phyloP scores from a whole-genome alignment of 257 asterid genomes.

The Gentiana dahurica region DNA sequence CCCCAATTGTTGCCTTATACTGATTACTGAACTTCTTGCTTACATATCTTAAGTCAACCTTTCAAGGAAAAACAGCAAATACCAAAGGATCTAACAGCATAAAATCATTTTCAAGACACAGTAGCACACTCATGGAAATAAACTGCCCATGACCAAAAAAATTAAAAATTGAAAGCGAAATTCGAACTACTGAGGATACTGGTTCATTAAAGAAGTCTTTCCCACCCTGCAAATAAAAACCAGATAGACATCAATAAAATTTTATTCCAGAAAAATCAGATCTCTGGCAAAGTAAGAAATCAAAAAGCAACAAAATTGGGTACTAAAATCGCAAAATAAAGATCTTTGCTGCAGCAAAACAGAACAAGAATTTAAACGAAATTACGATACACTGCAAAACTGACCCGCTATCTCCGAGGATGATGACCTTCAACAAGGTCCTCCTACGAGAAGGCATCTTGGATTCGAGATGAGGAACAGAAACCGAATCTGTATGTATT shows the following conservation, averaged over 20 bases:
- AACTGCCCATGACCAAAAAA: too few species aligned
- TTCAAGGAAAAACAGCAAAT: constrained; percentile 33
- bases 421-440: constrained; percentile 96
- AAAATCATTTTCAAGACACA: not conserved
- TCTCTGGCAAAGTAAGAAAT: not conserved
- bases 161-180: not conserved
- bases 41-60: constrained; percentile 58
- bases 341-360: not conserved
- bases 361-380: not conserved
- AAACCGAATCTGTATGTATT: not conserved
- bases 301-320: not conserved
- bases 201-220: constrained; percentile 97
- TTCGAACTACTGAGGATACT: constrained; percentile 52
- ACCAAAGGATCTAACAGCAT: constrained; percentile 1
- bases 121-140: not conserved
- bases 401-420: constrained; percentile 99
- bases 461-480: constrained; percentile 5
- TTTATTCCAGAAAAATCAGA: too few species aligned
- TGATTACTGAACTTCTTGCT: constrained; percentile 98
- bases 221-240: constrained; percentile 72
- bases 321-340: not conserved
- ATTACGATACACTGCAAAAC: constrained; percentile 1
- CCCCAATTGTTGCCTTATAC: constrained; percentile 98
- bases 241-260: constrained; percentile 4
- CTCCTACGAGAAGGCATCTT: constrained; percentile 91